Base-by-base conservation (phyloP, 164 flowering plant species). In the Dillenia suffruticosa region DNA sequence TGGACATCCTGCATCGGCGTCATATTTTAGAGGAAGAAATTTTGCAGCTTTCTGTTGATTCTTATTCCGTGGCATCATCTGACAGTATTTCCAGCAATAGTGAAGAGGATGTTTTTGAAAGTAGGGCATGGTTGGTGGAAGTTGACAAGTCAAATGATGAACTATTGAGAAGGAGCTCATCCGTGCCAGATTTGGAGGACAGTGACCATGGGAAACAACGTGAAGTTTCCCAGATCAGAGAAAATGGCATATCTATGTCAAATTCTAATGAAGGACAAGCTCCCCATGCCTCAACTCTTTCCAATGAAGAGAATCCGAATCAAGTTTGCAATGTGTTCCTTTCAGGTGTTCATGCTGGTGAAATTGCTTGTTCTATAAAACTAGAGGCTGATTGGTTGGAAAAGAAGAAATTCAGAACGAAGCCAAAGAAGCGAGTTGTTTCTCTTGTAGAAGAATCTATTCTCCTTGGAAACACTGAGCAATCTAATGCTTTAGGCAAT, bases 1-100 rank as follows among this genome's bases (percentile, higher is more conserved):
- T 81, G 74, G 95, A 85, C 69, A 79, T 94, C 62, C 72, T 94
- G 68, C 91, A 86, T 61, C 96, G 91, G n/a, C 95, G 96, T 49
- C 86, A 88, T 15, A 79, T 81, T 67, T 71, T 90, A 52, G 97
- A 83, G 68, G 95, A 90, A 72, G 97, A 94, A 71, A 73, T 83
- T 71, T 58, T 89, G 80, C 95, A 89, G 77, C 73, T 87, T 10
- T 86, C 99, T 59, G 92, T 91, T 15, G 93, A 86, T 9, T 89
- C 97, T 26, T 84, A 69, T 71, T 89, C 95, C 16, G 83, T 77
- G 58, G 86, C 78, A 48, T 91, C 96, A 51, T 86, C 96, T 63
- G 93, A 89, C 61, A 91, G 91, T 72, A 70, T 84, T 72, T 85
- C 90, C 40, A 90, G 96, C 72, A 63, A 70, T 49, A 77, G 86